Evolutionary conservation across 179 eudicot species (phyloP).

Genomic region (Patellifolia procumbens): DNA sequence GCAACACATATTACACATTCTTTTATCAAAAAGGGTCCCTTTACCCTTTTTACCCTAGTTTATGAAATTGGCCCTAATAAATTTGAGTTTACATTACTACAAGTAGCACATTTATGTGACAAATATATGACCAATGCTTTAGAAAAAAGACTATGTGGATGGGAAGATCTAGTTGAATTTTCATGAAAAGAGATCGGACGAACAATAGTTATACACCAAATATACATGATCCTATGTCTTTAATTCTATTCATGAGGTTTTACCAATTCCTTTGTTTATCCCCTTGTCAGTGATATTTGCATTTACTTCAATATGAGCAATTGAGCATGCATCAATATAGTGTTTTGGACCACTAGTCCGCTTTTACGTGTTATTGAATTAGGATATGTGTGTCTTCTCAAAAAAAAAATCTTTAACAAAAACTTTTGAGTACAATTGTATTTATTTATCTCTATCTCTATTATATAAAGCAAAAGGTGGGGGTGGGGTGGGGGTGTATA

Average conservation of each 20-base stretch:
- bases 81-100: not conserved
- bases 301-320: slow-evolving; percentile 12
- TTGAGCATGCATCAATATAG: not conserved
- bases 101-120: slow-evolving; percentile 7
- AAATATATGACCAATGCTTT: not conserved
- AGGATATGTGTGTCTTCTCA: too few relatives aligned
- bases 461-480: too few relatives aligned
- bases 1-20: not conserved
- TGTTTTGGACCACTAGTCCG: not conserved
- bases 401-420: too few relatives aligned
- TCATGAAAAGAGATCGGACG: not conserved
- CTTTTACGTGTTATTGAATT: too few relatives aligned
- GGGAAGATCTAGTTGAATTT: not conserved
- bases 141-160: not conserved
- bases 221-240: not conserved
- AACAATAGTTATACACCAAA: not conserved
- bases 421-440: too few relatives aligned
- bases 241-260: slow-evolving; percentile 15
- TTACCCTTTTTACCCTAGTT: not conserved
- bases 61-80: not conserved
- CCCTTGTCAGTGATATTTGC: slow-evolving; percentile 9
- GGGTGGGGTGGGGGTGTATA: too few relatives aligned
- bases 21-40: not conserved
- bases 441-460: too few relatives aligned
- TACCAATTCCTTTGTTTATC: not conserved